These are phyloP conservation scores for Leccinum ochraceum DNA, from an alignment of 768 basidiomycete species.

Conservation along the genomic window DNA sequence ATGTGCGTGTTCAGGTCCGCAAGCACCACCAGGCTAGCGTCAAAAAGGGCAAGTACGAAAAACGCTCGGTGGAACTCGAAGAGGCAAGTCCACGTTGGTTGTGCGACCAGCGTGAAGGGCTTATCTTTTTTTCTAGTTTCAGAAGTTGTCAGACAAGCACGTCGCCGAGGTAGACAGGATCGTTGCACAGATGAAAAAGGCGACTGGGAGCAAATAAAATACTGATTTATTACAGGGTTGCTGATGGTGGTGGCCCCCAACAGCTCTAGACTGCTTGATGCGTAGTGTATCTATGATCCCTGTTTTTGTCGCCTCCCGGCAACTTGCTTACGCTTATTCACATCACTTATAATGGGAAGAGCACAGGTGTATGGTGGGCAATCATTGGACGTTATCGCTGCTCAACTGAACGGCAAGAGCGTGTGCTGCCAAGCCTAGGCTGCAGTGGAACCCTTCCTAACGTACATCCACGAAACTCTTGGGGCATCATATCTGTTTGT, in stretches of 20 bases:
- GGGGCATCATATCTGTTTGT: too few relatives aligned
- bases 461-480: too few relatives aligned
- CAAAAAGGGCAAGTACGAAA: conserved; percentile 69
- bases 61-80: conserved; percentile 67
- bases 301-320: not conserved
- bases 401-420: not conserved
- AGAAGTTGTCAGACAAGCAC: conserved; percentile 65
- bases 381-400: not conserved
- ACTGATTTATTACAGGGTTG: not conserved
- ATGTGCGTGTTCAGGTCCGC: conserved; percentile 72
- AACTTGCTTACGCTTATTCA: not conserved
- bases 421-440: not conserved
- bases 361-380: not conserved
- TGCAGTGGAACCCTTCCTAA: too few relatives aligned
- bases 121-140: conserved; percentile 52
- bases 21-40: conserved; percentile 65
- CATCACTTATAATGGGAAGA: not conserved
- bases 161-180: conserved; percentile 68
- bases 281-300: not conserved
- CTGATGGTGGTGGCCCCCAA: not conserved
- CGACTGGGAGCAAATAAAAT: conserved; percentile 36
- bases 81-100: conserved; percentile 40
- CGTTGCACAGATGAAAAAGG: conserved; percentile 62
- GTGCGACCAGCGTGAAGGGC: not conserved
- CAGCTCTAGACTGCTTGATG: not conserved